phyloP scores from a whole-genome alignment of 1,284 basidiomycete species.

The Rhodotorula glutinis region DNA sequence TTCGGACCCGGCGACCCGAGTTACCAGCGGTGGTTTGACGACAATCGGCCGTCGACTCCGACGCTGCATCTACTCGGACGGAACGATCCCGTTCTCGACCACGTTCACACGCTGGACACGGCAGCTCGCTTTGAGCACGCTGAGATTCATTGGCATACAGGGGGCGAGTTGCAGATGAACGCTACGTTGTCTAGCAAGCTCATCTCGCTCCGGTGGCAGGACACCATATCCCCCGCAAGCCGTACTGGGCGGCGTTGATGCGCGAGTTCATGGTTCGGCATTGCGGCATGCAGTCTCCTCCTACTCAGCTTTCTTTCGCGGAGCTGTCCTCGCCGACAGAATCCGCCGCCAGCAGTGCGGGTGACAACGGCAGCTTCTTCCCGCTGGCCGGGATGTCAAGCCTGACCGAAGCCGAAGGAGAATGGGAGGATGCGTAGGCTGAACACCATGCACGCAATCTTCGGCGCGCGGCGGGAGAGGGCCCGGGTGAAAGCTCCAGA shows the following conservation, averaged over 20 bases:
- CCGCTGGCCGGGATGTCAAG: no score
- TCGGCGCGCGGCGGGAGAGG: no score
- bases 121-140: not conserved
- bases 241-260: not conserved
- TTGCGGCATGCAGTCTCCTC: no score
- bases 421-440: no score
- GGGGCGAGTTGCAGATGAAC: not conserved
- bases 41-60: not conserved
- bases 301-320: no score
- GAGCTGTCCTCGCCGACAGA: no score
- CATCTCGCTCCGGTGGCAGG: not conserved
- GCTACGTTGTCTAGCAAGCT: no score
- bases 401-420: no score
- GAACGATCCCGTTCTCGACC: not conserved
- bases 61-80: slow-evolving; percentile 2
- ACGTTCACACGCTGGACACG: not conserved
- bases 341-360: no score
- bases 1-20: not conserved
- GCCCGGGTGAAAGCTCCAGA: no score
- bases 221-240: slow-evolving; percentile 11
- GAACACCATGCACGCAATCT: no score
- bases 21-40: not conserved
- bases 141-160: slow-evolving; percentile 6
- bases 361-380: no score
- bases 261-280: slow-evolving; percentile 2